These are phyloP conservation scores for Ophiostoma quercus DNA, from an alignment of 2,329 filamentous ascomycete genomes.

Conservation along the genomic window DNA sequence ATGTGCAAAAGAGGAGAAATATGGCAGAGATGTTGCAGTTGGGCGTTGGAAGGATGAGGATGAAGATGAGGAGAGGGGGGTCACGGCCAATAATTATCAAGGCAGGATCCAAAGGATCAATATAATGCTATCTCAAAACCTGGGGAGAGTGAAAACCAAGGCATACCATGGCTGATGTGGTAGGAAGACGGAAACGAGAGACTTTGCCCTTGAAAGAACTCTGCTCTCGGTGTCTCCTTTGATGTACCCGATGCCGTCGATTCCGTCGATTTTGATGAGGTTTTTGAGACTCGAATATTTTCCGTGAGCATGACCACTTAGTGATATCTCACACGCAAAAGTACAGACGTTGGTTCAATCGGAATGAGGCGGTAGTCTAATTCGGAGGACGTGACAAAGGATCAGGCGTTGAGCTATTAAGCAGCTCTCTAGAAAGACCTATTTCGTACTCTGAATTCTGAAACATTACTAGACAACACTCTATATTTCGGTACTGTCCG, in stretches of 20 bases:
- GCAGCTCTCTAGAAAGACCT: not conserved
- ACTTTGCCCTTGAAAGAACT: not conserved
- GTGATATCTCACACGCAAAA: not conserved
- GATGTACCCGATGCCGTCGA: too few relatives aligned
- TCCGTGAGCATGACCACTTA: not conserved
- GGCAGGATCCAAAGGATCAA: not conserved
- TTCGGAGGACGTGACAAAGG: not conserved
- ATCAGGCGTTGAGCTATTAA: not conserved
- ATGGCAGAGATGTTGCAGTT: not conserved
- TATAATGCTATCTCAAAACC: not conserved
- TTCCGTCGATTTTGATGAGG: too few relatives aligned
- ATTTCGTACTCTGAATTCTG: not conserved
- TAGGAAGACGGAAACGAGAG: not conserved
- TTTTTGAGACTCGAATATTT: not conserved
- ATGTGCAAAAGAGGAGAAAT: conserved; percentile 13
- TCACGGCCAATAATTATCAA: not conserved
- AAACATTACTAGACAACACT: not conserved
- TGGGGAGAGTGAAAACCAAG: not conserved
- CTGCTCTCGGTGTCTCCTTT: too few relatives aligned
- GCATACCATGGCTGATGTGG: not conserved
- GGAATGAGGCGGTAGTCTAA: not conserved
- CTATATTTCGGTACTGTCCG: not conserved
- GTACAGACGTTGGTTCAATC: not conserved
- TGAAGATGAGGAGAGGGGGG: not conserved
- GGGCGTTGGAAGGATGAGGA: not conserved